Base-by-base conservation (phyloP, 2,329 filamentous ascomycete genomes). In the Colletotrichum lupini region DNA sequence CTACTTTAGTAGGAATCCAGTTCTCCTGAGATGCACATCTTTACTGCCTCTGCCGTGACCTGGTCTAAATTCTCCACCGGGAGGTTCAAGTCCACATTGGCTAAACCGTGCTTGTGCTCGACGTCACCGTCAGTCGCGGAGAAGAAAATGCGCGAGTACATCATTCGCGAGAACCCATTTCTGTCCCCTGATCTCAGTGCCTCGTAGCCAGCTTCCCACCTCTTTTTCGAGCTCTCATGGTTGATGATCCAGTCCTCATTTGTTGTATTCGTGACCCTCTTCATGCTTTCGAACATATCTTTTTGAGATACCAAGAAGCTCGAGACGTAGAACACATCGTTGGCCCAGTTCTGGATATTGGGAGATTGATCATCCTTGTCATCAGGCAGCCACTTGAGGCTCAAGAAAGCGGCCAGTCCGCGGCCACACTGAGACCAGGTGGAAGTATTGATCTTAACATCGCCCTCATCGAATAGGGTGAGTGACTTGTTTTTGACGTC, bases 271-370 rank as follows among this genome's bases (percentile, higher is more conserved):
- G 88, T 88, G 4, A 91, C 91, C 0, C 88, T 87, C 76, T 91
- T 85, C 14, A 92, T 80, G n/a, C 86, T 87, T 52, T 88, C 87
- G 67, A 94, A 85, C 83, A 94, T 93, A 11, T 94, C 91, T 12
- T 85, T 85, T 79, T 94, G 92, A 72, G 81, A 89, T 73, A 91
- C 76, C 12, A 82, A 79, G 81, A 92, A 93, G 73, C 88, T 91
- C 8, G 83, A 85, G 12, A 92, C 76, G 76, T 86, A 89, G 1
- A 92, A 77, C 0, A 77, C 75, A 62, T 85, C 84, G 79, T 91
- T 89, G 3, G 30, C 81, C 77, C 77, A 84, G 72, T 65, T 83
- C n/a, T 71, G 63, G 4, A 74, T n/a, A n/a, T 22, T 62, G 28
- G 62, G 57, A 9, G 52, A 58, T 32, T 77, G 75, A 16, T 74